These are phyloP conservation scores for Trichoderma gamsii DNA, from an alignment of 495 filamentous ascomycete species.

Conservation along the genomic window DNA sequence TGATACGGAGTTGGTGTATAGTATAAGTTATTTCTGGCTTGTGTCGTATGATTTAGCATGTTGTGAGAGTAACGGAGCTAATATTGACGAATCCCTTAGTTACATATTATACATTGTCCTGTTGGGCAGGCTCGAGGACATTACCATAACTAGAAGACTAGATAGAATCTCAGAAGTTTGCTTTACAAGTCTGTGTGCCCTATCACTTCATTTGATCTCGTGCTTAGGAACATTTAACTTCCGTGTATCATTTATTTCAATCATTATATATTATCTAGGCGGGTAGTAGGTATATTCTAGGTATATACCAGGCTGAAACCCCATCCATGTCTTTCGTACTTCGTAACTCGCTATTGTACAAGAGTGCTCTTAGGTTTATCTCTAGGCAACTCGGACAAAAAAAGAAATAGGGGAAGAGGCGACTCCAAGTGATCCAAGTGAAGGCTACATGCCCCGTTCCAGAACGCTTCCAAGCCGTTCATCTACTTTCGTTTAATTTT, in stretches of 20 bases:
- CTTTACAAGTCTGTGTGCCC: not conserved
- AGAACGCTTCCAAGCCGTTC: too few relatives aligned
- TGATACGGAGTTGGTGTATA: not conserved
- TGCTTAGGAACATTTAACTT: not conserved
- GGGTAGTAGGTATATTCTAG: not conserved
- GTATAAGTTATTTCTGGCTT: not conserved
- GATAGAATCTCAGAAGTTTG: slow-evolving; percentile 5
- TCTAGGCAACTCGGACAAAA: not conserved
- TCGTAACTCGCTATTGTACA: too few relatives aligned
- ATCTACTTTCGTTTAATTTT: too few relatives aligned
- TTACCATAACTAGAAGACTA: not conserved
- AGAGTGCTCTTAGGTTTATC: not conserved
- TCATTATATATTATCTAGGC: slow-evolving; percentile 3
- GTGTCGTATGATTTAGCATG: not conserved
- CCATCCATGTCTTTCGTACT: not conserved
- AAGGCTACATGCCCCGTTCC: too few relatives aligned
- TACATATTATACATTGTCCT: not conserved
- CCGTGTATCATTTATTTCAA: not conserved
- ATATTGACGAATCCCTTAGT: not conserved
- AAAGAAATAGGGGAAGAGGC: not conserved
- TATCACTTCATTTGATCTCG: not conserved
- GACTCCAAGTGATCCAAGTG: too few relatives aligned
- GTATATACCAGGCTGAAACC: not conserved
- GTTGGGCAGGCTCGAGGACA: not conserved
- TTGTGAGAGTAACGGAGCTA: not conserved